phyloP scores from a whole-genome alignment of 768 basidiomycete genomes.

The Pisolithus orientalis region DNA sequence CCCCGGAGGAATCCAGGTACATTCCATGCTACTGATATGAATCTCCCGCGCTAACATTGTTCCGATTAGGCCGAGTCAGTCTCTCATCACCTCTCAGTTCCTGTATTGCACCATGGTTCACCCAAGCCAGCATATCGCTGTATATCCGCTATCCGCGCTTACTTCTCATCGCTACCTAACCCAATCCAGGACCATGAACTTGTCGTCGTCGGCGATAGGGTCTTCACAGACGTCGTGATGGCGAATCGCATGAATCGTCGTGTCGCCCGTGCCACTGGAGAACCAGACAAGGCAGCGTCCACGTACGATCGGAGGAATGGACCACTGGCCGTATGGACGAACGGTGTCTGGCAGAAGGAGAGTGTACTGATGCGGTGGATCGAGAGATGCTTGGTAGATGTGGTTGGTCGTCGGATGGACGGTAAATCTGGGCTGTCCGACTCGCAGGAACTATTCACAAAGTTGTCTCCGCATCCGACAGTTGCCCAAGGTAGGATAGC shows the following conservation, averaged over 20 bases:
- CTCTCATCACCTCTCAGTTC: constrained; percentile 64
- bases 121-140: constrained; percentile 82
- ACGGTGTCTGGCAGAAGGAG: constrained; percentile 63
- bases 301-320: constrained; percentile 25
- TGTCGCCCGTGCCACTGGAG: constrained; percentile 6
- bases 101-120: constrained; percentile 71
- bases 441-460: background rate
- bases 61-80: constrained; percentile 69
- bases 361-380: constrained; percentile 53
- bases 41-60: background rate
- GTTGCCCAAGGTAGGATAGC: background rate
- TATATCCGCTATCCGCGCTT: constrained; percentile 58
- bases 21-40: constrained; percentile 25
- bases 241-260: constrained; percentile 60
- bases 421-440: constrained; percentile 5
- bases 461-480: background rate
- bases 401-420: constrained; percentile 36
- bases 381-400: constrained; percentile 46
- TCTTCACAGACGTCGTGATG: constrained; percentile 89
- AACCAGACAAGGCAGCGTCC: constrained; percentile 2
- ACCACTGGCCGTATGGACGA: constrained; percentile 67
- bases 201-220: constrained; percentile 83
- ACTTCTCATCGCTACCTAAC: constrained; percentile 60
- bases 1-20: constrained; percentile 72
- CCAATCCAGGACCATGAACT: constrained; percentile 60